Percentiles rank a stretch among this genome's conserved stretches.
Conservation (phyloP, 768 basidiomycete species). For the Pisolithus sp. region DNA sequence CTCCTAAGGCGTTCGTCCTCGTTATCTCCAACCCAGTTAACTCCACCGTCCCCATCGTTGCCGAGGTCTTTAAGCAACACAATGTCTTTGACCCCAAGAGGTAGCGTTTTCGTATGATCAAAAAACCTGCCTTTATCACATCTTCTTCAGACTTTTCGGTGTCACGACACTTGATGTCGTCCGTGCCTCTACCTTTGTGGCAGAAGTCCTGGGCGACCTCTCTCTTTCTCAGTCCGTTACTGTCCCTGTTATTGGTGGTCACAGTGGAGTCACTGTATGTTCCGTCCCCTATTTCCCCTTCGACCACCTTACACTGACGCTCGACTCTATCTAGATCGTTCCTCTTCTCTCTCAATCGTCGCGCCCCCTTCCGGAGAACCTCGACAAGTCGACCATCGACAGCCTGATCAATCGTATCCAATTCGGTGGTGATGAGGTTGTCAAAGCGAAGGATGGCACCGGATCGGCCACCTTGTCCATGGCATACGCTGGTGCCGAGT, state of each 20-base stretch:
- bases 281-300: not conserved
- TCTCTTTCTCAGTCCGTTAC: slow-evolving; percentile 54
- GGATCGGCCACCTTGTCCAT: slow-evolving; percentile 97
- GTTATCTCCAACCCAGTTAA: slow-evolving; percentile 99
- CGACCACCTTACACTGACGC: slow-evolving; percentile 5
- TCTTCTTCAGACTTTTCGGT: slow-evolving; percentile 72
- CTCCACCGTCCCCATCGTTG: slow-evolving; percentile 96
- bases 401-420: slow-evolving; percentile 80
- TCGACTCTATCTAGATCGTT: slow-evolving; percentile 54
- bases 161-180: slow-evolving; percentile 98
- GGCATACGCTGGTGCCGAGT: slow-evolving; percentile 92
- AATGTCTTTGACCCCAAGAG: slow-evolving; percentile 88
- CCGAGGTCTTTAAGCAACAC: slow-evolving; percentile 90
- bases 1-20: slow-evolving; percentile 87
- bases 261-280: slow-evolving; percentile 84
- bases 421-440: slow-evolving; percentile 96
- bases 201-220: slow-evolving; percentile 65
- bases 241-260: slow-evolving; percentile 92
- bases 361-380: slow-evolving; percentile 59
- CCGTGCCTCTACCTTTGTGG: slow-evolving; percentile 93
- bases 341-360: slow-evolving; percentile 90
- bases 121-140: slow-evolving; percentile 1
- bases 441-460: slow-evolving; percentile 88
- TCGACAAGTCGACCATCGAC: slow-evolving; percentile 44
- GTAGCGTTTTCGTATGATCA: slow-evolving; percentile 34